Evolutionary conservation across 163 green algal genomes (phyloP).

Genomic region (Prototheca wickerhamii): DNA sequence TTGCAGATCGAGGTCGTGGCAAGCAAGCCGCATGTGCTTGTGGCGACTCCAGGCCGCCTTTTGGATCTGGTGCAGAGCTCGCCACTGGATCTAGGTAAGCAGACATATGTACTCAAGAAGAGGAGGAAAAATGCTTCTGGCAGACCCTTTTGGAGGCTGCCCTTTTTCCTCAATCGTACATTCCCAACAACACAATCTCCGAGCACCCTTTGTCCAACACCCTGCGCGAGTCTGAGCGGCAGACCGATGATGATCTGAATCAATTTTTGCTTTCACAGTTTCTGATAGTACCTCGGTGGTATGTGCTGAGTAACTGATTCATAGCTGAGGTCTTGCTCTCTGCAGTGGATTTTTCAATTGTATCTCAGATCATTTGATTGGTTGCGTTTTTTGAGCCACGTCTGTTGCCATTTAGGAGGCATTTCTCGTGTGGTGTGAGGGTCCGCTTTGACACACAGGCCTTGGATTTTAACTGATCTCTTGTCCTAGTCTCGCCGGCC

Average conservation of each 20-base stretch:
- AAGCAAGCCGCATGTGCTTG: conserved; percentile 59
- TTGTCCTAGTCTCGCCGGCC: too few species aligned
- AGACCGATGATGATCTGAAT: conserved; percentile 27
- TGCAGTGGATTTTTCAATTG: too few species aligned
- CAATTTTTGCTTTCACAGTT: conserved; percentile 55
- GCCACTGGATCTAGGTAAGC: conserved; percentile 38
- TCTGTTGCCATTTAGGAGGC: too few species aligned
- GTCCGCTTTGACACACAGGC: too few species aligned
- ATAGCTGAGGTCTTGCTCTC: background rate
- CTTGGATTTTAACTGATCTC: too few species aligned
- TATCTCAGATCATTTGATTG: too few species aligned
- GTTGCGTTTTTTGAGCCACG: too few species aligned
- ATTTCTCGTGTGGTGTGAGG: too few species aligned
- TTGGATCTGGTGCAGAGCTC: conserved; percentile 61
- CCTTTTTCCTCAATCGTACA: background rate
- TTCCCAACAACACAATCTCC: background rate
- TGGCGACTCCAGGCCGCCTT: conserved; percentile 84
- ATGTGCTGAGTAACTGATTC: background rate
- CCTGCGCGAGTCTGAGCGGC: background rate
- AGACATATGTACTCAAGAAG: background rate
- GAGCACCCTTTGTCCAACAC: background rate
- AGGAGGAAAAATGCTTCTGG: too few species aligned
- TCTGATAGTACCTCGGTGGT: conserved; percentile 34
- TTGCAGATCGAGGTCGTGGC: conserved; percentile 16
- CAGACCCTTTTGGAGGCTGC: too few species aligned